phyloP scores from a whole-genome alignment of 2,329 filamentous ascomycete species.

The Emmonsiellopsis sp. region DNA sequence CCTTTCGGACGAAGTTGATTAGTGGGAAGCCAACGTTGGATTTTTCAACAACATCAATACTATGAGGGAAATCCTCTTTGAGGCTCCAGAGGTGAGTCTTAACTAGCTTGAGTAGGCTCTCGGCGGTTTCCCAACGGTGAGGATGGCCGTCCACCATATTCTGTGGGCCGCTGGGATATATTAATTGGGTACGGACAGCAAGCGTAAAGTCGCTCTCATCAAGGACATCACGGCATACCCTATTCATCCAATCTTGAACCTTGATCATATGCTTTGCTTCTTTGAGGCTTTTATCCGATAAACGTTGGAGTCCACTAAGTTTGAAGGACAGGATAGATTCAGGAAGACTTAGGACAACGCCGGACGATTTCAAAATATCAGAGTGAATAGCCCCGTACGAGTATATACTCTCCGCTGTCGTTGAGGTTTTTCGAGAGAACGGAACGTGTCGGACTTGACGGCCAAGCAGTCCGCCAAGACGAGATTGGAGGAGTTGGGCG shows the following conservation, averaged over 20 bases:
- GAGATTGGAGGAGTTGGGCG: slow-evolving; percentile 44
- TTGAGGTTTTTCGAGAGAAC: slow-evolving; percentile 39
- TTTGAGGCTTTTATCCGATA: slow-evolving; percentile 38
- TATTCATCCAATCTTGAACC: slow-evolving; percentile 42
- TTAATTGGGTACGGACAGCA: slow-evolving; percentile 49
- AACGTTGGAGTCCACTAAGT: slow-evolving; percentile 49
- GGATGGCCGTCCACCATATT: slow-evolving; percentile 43
- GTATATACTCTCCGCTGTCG: no score
- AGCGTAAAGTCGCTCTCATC: slow-evolving; percentile 59
- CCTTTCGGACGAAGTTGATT: slow-evolving; percentile 37
- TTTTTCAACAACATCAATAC: slow-evolving; percentile 34
- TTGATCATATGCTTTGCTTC: slow-evolving; percentile 42
- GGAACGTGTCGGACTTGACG: slow-evolving; percentile 49
- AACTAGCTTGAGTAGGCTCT: slow-evolving; percentile 43
- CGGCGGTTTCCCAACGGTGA: slow-evolving; percentile 47
- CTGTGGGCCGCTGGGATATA: slow-evolving; percentile 53
- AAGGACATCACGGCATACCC: slow-evolving; percentile 45
- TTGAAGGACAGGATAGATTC: slow-evolving; percentile 58
- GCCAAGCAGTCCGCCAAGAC: slow-evolving; percentile 47
- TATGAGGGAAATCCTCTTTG: slow-evolving; percentile 21
- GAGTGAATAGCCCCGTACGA: no score
- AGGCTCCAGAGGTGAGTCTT: slow-evolving; percentile 21
- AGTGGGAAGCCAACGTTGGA: slow-evolving; percentile 35
- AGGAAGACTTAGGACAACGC: slow-evolving; percentile 51
- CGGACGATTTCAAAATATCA: not conserved